Evolutionary conservation across 1,284 basidiomycete species (phyloP).

Genomic region (Neolentinus lepideus): DNA sequence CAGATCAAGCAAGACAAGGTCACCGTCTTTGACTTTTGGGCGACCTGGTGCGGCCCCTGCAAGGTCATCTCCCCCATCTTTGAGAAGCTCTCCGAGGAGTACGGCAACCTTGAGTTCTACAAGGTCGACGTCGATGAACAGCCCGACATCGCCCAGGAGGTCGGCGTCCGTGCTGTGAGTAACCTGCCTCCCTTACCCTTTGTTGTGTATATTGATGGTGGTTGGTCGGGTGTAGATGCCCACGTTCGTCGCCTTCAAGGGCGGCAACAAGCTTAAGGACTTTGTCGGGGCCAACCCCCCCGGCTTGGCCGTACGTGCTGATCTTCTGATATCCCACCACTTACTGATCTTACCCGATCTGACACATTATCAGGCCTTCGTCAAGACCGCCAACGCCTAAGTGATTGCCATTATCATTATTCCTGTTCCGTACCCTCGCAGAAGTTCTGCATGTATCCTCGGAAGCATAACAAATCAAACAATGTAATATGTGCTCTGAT

Average conservation of each 20-base stretch:
- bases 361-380: neutral
- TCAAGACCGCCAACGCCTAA: neutral
- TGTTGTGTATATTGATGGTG: no score
- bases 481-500: neutral
- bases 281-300: conserved; percentile 53
- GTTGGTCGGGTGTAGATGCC: conserved; percentile 45
- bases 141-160: conserved; percentile 47
- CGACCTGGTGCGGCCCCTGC: conserved; percentile 71
- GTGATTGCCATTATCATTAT: neutral
- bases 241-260: conserved; percentile 70
- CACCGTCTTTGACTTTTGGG: conserved; percentile 77
- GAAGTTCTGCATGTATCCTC: neutral
- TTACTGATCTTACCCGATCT: no score
- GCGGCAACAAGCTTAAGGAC: conserved; percentile 55
- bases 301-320: conserved; percentile 22
- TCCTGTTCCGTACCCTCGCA: neutral
- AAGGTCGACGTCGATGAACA: conserved; percentile 79
- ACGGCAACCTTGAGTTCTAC: conserved; percentile 58
- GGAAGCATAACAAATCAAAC: neutral
- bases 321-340: neutral
- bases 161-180: conserved; percentile 66
- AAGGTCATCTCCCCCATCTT: conserved; percentile 75
- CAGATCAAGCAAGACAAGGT: conserved; percentile 56
- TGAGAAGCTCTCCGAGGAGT: conserved; percentile 53
- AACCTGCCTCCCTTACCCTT: neutral